phyloP scores from a whole-genome alignment of 1,139 yeast genomes.

The Debaryomycetaceae sp. region DNA sequence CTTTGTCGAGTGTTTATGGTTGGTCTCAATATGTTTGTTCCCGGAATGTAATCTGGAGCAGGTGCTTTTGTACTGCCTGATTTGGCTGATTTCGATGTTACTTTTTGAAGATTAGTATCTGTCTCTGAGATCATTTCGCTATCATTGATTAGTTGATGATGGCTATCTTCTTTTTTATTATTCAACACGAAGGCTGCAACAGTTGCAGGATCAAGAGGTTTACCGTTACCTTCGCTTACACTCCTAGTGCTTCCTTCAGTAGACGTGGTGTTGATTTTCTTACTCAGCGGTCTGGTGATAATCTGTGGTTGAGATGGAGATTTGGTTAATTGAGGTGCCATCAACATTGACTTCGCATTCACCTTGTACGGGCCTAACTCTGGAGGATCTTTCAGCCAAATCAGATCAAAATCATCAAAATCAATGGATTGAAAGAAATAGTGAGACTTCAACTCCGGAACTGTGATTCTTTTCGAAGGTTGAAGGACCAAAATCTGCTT shows the following conservation, averaged over 20 bases:
- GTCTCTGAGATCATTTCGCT: conserved; percentile 5
- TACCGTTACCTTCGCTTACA: conserved; percentile 9
- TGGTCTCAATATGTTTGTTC: conserved; percentile 57
- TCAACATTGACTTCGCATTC: conserved; percentile 57
- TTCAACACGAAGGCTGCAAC: conserved; percentile 46
- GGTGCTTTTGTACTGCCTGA: conserved; percentile 1
- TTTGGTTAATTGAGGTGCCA: conserved; percentile 42
- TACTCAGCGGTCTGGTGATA: conserved; percentile 6
- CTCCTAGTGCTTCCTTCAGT: conserved; percentile 1
- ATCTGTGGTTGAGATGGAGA: conserved; percentile 17
- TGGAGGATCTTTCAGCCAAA: conserved; percentile 77
- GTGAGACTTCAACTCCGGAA: conserved; percentile 46
- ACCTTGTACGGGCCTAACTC: conserved; percentile 64
- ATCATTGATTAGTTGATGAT: conserved; percentile 6
- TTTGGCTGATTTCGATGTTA: conserved; percentile 3
- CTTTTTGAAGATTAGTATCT: conserved; percentile 1
- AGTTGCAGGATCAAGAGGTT: conserved; percentile 33
- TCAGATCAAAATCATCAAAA: conserved; percentile 58
- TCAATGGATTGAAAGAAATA: conserved; percentile 65
- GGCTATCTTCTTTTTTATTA: conserved; percentile 20
- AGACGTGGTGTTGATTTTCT: conserved; percentile 5
- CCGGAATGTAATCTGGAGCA: conserved; percentile 46
- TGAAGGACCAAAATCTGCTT: conserved; percentile 44
- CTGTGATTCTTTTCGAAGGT: conserved; percentile 40
- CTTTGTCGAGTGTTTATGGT: conserved; percentile 37